A percentile compares a stretch with the other conserved stretches of the same genome.
Conservation (phyloP, 2,329 filamentous ascomycete genomes). For the Ploettnerulaceae sp. region DNA sequence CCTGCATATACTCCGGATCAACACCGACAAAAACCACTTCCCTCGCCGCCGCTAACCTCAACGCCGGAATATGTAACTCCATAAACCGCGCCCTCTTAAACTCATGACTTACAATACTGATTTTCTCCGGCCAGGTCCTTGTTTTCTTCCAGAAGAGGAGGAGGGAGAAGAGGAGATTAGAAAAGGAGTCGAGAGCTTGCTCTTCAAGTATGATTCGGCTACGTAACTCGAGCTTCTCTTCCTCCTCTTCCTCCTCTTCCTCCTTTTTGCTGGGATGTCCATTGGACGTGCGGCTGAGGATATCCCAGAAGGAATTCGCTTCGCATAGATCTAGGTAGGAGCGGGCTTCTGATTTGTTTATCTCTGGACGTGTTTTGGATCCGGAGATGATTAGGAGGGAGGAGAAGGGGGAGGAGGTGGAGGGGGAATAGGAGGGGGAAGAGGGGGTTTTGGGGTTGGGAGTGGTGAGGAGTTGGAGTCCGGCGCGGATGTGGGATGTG, state of each 20-base stretch:
- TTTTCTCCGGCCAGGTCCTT: constrained; percentile 47
- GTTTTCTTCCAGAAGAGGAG: constrained; percentile 29
- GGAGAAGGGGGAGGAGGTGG: constrained; percentile 28
- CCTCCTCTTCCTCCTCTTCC: constrained; percentile 35
- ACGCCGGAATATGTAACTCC: constrained; percentile 62
- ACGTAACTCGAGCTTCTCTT: constrained; percentile 39
- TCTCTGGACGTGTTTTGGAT: constrained; percentile 31
- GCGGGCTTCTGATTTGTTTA: too few relatives aligned
- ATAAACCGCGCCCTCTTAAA: constrained; percentile 64
- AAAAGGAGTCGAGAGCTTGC: constrained; percentile 76
- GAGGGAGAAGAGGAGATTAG: constrained; percentile 77
- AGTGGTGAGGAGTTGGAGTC: constrained; percentile 31
- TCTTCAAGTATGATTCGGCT: constrained; percentile 60
- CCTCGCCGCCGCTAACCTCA: constrained; percentile 74
- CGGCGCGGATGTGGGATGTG: constrained; percentile 23
- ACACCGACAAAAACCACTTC: constrained; percentile 70
- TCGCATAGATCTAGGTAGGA: too few relatives aligned
- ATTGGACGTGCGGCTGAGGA: too few relatives aligned
- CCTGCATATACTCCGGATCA: too few relatives aligned
- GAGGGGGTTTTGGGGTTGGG: constrained; percentile 31
- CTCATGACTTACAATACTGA: constrained; percentile 63
- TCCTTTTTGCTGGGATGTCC: too few relatives aligned
- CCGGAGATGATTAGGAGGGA: constrained; percentile 21
- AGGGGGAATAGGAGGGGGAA: constrained; percentile 28
- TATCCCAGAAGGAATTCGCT: too few relatives aligned